Base-by-base conservation (phyloP, 495 filamentous ascomycete species). In the Penicillium robsamsonii region DNA sequence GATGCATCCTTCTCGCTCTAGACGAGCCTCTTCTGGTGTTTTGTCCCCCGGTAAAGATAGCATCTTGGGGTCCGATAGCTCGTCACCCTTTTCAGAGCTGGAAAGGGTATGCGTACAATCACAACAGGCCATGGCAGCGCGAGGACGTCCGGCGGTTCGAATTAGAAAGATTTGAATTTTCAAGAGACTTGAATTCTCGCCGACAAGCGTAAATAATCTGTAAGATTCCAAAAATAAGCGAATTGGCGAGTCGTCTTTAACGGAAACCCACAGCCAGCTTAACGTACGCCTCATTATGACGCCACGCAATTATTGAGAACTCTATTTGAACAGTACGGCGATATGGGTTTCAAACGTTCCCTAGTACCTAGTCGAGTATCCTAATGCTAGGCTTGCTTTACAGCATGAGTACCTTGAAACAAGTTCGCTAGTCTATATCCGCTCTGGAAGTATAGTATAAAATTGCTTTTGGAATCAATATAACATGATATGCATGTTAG, bases 1-100 rank as follows among this genome's bases (percentile, higher is more conserved):
- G 29, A 54, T 22, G 46, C 51, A 54, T 9, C 40, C 51, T 46
- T 54, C 51, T 54, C 29, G 40, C 29, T 54, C 51, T 38, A 54
- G 41, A 35, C 20, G 51, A 29, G 40, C 51, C 17, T 54, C 50
- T 53, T 53, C 50, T 45, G 50, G 50, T 45, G 50, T 53, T 45
- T 53, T 44, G 40, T 45, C 50, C 50, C 37, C 50, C 15, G 50
- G 50, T 30, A 53, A 53, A 53, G 50, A 53, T 35, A 53, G 50
- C 50, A 53, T 44, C 15, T 53, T 44, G 40, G 50, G 50, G 8
- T 30, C 50, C 40, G 50, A 44, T 18, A 53, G 24, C 15, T 44
- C 40, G 50, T 53, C 50, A 15, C 40, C 31, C 20, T 53, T 30
- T 53, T 18, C 38, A 41, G 38, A 41, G n/a, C 38, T 18, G 38